Conservation (phyloP, 2,329 filamentous ascomycete genomes). For the Apiospora marii region DNA sequence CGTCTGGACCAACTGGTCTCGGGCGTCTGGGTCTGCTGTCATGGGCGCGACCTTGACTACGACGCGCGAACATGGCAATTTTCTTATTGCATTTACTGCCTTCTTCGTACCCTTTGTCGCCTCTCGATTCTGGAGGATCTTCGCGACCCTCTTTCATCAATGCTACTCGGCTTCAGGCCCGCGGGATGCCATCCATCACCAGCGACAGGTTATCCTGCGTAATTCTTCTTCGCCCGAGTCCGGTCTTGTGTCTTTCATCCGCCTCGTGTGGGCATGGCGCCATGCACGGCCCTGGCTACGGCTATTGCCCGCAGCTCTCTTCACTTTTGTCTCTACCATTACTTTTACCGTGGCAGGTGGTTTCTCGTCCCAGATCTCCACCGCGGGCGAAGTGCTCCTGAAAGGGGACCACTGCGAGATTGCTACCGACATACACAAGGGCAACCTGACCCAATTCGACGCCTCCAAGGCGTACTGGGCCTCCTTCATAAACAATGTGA, state of each 20-base stretch:
- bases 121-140: slow-evolving; percentile 30
- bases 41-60: slow-evolving; percentile 29
- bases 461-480: not conserved
- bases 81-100: slow-evolving; percentile 31
- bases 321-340: slow-evolving; percentile 24
- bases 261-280: slow-evolving; percentile 26
- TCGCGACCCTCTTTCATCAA: slow-evolving; percentile 26
- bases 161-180: slow-evolving; percentile 21
- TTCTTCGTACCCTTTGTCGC: slow-evolving; percentile 32
- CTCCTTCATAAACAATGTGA: slow-evolving; percentile 26
- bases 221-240: slow-evolving; percentile 30
- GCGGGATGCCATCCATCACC: slow-evolving; percentile 29
- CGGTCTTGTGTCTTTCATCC: slow-evolving; percentile 25
- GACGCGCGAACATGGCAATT: slow-evolving; percentile 23
- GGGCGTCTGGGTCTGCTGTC: not conserved
- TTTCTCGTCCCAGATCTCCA: slow-evolving; percentile 31
- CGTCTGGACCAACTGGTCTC: not conserved
- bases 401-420: slow-evolving; percentile 26
- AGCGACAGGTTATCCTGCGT: slow-evolving; percentile 32
- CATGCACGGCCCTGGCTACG: not conserved
- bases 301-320: slow-evolving; percentile 13
- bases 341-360: slow-evolving; percentile 30
- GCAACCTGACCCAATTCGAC: no score
- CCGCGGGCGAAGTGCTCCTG: slow-evolving; percentile 30
- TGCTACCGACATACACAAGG: no score